Evolutionary conservation across 805 yeast genomes (phyloP), one percentile per base, ranked within the genome.

Genomic region (Myxozyma vanderwaltii): DNA sequence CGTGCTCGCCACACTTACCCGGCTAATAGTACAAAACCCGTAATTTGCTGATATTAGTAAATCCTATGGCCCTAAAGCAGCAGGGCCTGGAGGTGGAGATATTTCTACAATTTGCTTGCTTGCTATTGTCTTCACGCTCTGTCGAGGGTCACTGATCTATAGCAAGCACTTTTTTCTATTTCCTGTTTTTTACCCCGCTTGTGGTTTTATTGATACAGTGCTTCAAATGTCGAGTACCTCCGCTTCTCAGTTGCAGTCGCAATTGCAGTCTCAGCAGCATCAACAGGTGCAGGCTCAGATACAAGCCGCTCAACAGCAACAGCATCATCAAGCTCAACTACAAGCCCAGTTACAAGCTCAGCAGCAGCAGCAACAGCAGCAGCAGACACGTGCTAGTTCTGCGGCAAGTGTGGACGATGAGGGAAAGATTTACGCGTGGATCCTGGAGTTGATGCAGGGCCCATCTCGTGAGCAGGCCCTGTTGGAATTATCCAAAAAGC

Each of bases 401-500:
- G 40, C 51, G 8, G 45, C 31, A 57, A 15, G 29, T 53, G 27
- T 33, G 15, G 65, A 62, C 13, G 65, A 62, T 27, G 65, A 62
- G 38, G 50, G 61, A 15, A 62, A 62, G 53, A 62, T 92, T 5
- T 89, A 85, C 72, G 86, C 85, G 61, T 90, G 97, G 96, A 88
- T 94, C 46, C 81, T 86, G 26, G 97, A 94, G 72, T 78, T 92
- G 53, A 90, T 90, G 39, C 86, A 90, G 60, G 97, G 97, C 1
- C 88, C 91, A 27, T 88, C 88, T 68, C 85, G 95, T 68, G 99
- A 94, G 69, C 89, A 92, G 69, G 98, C 99, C 1, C 78, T 92
- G 54, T 76, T 91, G 65, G 97, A 91, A 71, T 78, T 92, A 46
- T 97, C 98, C 8, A 89, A 94, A 71, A 91, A 91, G 70, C 80